These are phyloP conservation scores for Stellera chamaejasme DNA, from an alignment of 345 rosid genomes.

Conservation along the genomic window DNA sequence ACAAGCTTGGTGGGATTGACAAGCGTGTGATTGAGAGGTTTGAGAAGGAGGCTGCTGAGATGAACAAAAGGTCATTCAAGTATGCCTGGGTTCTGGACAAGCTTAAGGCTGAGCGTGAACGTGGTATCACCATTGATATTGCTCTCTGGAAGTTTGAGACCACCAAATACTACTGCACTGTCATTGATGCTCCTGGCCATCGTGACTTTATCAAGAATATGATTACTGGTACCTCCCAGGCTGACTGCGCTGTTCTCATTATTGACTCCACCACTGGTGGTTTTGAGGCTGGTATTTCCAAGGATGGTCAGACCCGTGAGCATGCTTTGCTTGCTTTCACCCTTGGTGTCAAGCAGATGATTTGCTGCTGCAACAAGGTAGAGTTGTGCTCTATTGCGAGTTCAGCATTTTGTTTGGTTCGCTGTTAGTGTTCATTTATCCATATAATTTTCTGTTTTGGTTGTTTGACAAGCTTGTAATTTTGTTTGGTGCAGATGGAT, in stretches of 20 bases:
- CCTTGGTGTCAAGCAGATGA: slow-evolving; percentile 70
- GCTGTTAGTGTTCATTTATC: no score
- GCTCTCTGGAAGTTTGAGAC: slow-evolving; percentile 87
- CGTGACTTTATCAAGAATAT: slow-evolving; percentile 80
- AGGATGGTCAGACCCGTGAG: slow-evolving; percentile 80
- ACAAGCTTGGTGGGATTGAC: slow-evolving; percentile 84
- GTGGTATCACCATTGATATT: slow-evolving; percentile 81
- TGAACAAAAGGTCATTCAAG: slow-evolving; percentile 89
- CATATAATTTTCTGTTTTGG: no score
- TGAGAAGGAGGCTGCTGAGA: slow-evolving; percentile 90
- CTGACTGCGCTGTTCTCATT: slow-evolving; percentile 74
- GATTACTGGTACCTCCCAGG: slow-evolving; percentile 85
- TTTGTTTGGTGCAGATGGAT: slow-evolving; percentile 22
- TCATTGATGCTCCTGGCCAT: slow-evolving; percentile 80
- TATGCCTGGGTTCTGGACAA: slow-evolving; percentile 87
- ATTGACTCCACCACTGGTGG: slow-evolving; percentile 85
- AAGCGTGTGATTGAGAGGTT: slow-evolving; percentile 84
- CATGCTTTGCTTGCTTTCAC: slow-evolving; percentile 59
- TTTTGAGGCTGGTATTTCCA: slow-evolving; percentile 77
- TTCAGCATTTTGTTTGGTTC: no score
- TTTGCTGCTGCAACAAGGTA: slow-evolving; percentile 74
- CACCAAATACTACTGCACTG: slow-evolving; percentile 74
- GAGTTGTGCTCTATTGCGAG: background rate
- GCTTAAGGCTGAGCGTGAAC: slow-evolving; percentile 81
- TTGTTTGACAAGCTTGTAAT: background rate